A percentile compares a stretch with the other conserved stretches of the same genome.
phyloP scores from a whole-genome alignment of 2,329 filamentous ascomycete species.

The Septoria petroselini region DNA sequence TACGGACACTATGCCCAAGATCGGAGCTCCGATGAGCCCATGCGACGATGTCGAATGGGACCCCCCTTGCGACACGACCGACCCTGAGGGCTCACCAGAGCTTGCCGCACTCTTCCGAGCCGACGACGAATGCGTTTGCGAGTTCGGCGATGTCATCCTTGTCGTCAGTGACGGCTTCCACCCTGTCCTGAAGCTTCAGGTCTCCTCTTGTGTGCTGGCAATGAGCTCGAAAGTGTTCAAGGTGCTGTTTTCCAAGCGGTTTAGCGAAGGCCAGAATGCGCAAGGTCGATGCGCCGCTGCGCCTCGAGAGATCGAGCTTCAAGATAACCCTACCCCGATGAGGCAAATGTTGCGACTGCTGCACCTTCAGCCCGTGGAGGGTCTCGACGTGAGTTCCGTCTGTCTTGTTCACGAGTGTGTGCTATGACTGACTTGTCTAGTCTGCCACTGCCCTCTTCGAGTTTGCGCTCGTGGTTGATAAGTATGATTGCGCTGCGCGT shows the following conservation, averaged over 20 bases:
- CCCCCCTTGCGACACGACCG: too few relatives aligned
- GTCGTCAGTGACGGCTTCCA: conserved; percentile 20
- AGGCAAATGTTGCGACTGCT: conserved; percentile 15
- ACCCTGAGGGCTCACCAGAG: not conserved
- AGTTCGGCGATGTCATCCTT: conserved; percentile 25
- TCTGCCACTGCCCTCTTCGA: conserved; percentile 4
- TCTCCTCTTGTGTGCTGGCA: conserved; percentile 23
- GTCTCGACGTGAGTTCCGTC: not conserved
- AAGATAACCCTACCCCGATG: conserved; percentile 14
- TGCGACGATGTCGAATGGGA: too few relatives aligned
- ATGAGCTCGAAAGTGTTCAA: conserved; percentile 20
- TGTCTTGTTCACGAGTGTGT: too few relatives aligned
- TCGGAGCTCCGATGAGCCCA: too few relatives aligned
- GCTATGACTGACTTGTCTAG: not conserved
- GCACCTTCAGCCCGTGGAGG: conserved; percentile 9
- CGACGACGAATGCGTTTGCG: conserved; percentile 15
- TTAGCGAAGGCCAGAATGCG: conserved; percentile 15
- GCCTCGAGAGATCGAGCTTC: conserved; percentile 15
- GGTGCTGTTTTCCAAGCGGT: conserved; percentile 22
- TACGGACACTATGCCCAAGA: too few relatives aligned
- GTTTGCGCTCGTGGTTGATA: conserved; percentile 18
- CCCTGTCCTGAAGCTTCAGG: conserved; percentile 17
- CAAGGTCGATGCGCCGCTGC: not conserved
- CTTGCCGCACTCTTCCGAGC: conserved; percentile 15
- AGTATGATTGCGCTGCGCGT: conserved; percentile 19